Evolutionary conservation across 2,329 filamentous ascomycete species (phyloP), one percentile per base, ranked within the genome.

Genomic region (Rhinocladiella mackenziei): DNA sequence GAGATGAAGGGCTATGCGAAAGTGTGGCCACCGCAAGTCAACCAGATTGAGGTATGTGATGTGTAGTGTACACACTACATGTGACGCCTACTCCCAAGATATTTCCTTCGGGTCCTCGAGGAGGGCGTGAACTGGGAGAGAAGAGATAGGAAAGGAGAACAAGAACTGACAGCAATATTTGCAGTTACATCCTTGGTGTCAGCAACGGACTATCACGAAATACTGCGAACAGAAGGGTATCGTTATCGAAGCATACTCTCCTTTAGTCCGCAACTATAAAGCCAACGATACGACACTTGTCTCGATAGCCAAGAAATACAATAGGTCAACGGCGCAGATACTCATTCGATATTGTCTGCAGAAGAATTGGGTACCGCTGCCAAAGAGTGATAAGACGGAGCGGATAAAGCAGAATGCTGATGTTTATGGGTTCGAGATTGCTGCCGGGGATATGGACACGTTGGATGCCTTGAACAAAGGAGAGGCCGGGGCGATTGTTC

Each of bases 261-360:
- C 73, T 1, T 63, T 77, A 4, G 72, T 81, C n/a, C 71, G 78
- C 32, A 89, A 86, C 43, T 69, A 84, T 67, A 82, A 87, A 54
- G 80, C 81, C 51, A 78, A 81, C 29, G 84, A 94, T 52, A 69
- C 76, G 51, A 77, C 75, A 9, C 69, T 92, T 22, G 73, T 76
- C 47, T 71, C 71, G 10, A 66, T 94, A 44, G 78, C 81, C 1
- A 70, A 82, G 57, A 89, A 88, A 68, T 78, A 92, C 62, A 73
- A 72, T 53, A 89, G 84, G 68, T 78, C 78, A 5, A 78, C 83
- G 47, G 83, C 85, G 7, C 89, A 94, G 71, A 69, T 94, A 7
- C 65, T 95, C 58, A 68, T 94, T 37, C 76, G 88, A 51, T 95
- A 87, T 76, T 85, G 84, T 55, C 64, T 94, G 65, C 85, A 94